Conservation (phyloP, 139 green algal genomes). For the Haematococcus sp. region DNA sequence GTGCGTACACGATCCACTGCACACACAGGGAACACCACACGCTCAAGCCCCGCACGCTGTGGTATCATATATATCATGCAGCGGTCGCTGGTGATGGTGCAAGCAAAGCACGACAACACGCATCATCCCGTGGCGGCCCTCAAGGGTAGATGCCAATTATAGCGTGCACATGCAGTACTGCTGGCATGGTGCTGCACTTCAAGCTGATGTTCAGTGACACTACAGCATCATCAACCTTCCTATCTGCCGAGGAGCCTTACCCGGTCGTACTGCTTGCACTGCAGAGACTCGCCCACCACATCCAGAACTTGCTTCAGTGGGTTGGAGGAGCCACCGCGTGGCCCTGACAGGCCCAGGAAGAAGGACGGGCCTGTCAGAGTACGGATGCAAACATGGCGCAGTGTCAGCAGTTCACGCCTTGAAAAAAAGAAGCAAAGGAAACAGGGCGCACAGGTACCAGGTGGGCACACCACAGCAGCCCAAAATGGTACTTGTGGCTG, state of each 20-base stretch:
- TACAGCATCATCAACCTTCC: background rate
- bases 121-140: no score
- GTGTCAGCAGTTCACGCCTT: no score
- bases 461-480: no score
- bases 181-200: no score
- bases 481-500: no score
- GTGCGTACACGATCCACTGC: conserved; percentile 79
- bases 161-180: no score
- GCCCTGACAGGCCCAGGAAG: conserved; percentile 65
- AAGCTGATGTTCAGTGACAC: no score
- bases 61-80: background rate
- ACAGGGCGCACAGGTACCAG: no score
- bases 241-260: conserved; percentile 22
- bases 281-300: conserved; percentile 59
- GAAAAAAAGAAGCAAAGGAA: no score
- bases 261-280: conserved; percentile 57
- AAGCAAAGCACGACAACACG: background rate
- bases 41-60: no score
- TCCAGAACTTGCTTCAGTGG: conserved; percentile 71
- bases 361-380: conserved; percentile 73
- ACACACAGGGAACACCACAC: background rate
- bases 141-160: no score
- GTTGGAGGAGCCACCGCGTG: conserved; percentile 49
- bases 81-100: background rate
- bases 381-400: no score